Conservation (phyloP, 129 eudicot genomes). For the Erigeron canadensis region DNA sequence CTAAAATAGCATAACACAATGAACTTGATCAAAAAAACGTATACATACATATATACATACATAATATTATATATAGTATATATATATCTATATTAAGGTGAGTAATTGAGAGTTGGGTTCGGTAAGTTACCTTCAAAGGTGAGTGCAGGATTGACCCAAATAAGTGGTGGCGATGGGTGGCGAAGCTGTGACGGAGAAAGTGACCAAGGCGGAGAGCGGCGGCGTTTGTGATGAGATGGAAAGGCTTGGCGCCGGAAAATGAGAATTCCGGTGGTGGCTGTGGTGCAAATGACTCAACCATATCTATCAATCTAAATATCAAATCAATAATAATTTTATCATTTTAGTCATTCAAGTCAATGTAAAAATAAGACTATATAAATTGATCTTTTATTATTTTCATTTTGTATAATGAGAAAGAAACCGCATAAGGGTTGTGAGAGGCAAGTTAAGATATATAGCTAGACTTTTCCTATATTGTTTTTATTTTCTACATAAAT, state of each 20-base stretch:
- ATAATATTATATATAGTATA: too few species aligned
- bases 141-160: slow-evolving; percentile 41
- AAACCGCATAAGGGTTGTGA: too few species aligned
- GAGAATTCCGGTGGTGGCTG: slow-evolving; percentile 38
- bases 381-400: too few species aligned
- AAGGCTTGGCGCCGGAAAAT: slow-evolving; percentile 38
- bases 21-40: not conserved
- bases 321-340: too few species aligned
- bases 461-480: too few species aligned
- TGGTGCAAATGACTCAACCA: slow-evolving; percentile 29
- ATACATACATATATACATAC: not conserved
- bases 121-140: slow-evolving; percentile 42
- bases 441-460: too few species aligned
- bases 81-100: not conserved
- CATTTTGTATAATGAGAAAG: too few species aligned
- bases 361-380: too few species aligned
- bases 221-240: slow-evolving; percentile 60
- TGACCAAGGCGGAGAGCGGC: slow-evolving; percentile 64
- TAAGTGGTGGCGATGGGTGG: slow-evolving; percentile 31
- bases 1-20: too few species aligned
- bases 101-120: not conserved
- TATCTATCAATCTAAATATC: not conserved
- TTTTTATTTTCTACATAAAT: too few species aligned
- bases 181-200: slow-evolving; percentile 53
- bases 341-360: too few species aligned